Evolutionary conservation across 768 basidiomycete species (phyloP).

Genomic region (Piloderma croceum): DNA sequence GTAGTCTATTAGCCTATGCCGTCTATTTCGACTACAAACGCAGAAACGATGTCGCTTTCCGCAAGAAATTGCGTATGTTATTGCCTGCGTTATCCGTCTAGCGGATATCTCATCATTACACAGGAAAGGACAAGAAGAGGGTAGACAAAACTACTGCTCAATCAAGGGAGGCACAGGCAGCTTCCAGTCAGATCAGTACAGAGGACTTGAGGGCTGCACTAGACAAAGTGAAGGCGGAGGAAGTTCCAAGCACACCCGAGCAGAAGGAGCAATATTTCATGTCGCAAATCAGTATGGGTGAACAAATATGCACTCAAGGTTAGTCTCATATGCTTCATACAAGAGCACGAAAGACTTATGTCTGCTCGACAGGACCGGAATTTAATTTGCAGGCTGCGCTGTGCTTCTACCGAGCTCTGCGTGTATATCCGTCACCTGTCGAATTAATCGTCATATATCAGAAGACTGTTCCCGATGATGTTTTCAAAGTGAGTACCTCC

Average conservation of each 20-base stretch:
- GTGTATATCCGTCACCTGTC: constrained; percentile 90
- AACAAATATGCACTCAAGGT: constrained; percentile 78
- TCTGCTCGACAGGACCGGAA: constrained; percentile 69
- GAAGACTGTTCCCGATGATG: constrained; percentile 75
- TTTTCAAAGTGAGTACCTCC: constrained; percentile 60
- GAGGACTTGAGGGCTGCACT: constrained; percentile 61
- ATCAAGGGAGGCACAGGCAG: constrained; percentile 38
- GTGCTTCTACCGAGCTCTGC: constrained; percentile 88
- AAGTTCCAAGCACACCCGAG: constrained; percentile 58
- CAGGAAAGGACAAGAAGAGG: constrained; percentile 92
- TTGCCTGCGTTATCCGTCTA: constrained; percentile 9
- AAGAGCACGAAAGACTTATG: too few species aligned
- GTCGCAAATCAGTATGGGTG: constrained; percentile 82
- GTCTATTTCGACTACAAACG: constrained; percentile 94
- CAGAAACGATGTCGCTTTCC: constrained; percentile 80
- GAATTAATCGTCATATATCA: constrained; percentile 95
- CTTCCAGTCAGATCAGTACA: constrained; percentile 25
- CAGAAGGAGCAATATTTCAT: constrained; percentile 90
- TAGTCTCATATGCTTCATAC: too few species aligned
- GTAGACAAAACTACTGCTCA: constrained; percentile 61
- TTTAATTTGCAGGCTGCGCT: constrained; percentile 78
- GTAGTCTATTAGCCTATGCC: constrained; percentile 72
- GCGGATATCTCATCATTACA: constrained; percentile 4
- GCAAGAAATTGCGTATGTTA: constrained; percentile 78
- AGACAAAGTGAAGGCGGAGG: constrained; percentile 63